A percentile compares a stretch with the other conserved stretches of the same genome.
Evolutionary conservation across 768 basidiomycete genomes (phyloP).

Genomic region (Pleurotus eryngii): DNA sequence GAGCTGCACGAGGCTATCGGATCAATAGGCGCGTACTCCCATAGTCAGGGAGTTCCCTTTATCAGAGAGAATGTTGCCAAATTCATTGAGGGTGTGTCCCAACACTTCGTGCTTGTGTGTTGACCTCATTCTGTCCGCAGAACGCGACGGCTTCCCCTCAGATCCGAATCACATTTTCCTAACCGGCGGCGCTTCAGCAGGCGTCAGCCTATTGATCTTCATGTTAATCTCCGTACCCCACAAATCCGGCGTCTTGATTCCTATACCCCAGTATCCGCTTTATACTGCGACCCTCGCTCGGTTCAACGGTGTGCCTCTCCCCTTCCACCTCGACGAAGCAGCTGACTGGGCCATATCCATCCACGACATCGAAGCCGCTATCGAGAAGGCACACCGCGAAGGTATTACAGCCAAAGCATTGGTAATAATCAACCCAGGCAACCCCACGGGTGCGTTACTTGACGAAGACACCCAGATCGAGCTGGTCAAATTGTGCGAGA

Average conservation of each 20-base stretch:
- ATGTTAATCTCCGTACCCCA: conserved; percentile 65
- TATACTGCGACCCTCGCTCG: conserved; percentile 95
- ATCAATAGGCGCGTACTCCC: conserved; percentile 92
- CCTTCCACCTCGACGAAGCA: conserved; percentile 86
- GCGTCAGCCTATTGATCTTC: conserved; percentile 84
- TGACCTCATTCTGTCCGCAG: conserved; percentile 34
- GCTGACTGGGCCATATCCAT: conserved; percentile 81
- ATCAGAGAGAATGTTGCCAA: conserved; percentile 86
- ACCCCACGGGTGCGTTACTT: conserved; percentile 90
- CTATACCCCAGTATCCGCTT: conserved; percentile 97
- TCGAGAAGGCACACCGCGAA: conserved; percentile 60
- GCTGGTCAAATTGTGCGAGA: conserved; percentile 82
- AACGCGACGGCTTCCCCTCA: conserved; percentile 86
- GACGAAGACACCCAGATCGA: conserved; percentile 64
- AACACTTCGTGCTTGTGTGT: neutral
- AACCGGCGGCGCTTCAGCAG: conserved; percentile 90
- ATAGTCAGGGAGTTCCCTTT: conserved; percentile 87
- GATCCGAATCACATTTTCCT: conserved; percentile 88
- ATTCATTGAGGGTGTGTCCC: conserved; percentile 75
- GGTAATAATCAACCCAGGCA: conserved; percentile 98
- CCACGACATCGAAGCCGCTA: conserved; percentile 58
- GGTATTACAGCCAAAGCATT: conserved; percentile 74
- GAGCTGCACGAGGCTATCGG: conserved; percentile 84
- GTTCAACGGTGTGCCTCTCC: conserved; percentile 72
- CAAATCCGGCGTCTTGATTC: conserved; percentile 80